phyloP scores from a whole-genome alignment of 2,329 filamentous ascomycete genomes.

The Aspergillus terreus region DNA sequence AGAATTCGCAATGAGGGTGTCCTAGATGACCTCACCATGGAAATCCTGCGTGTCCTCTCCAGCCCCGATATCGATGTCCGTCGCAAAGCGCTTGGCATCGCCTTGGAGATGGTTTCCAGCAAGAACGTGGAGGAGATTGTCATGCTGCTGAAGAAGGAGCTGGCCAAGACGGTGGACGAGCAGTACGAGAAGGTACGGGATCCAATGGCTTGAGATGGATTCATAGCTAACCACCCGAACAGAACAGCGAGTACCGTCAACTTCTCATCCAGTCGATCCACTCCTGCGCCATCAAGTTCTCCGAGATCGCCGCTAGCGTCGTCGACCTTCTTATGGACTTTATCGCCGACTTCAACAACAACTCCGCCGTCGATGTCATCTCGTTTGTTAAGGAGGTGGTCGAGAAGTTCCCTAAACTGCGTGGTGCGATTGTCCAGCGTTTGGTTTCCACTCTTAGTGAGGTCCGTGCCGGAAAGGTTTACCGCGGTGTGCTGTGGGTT shows the following conservation, averaged over 20 bases:
- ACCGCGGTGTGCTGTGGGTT: conserved; percentile 94
- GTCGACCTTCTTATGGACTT: conserved; percentile 98
- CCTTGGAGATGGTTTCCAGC: conserved; percentile 96
- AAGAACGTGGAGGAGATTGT: conserved; percentile 99
- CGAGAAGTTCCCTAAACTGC: conserved; percentile 90
- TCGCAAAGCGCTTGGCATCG: conserved; percentile 83
- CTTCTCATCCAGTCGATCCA: conserved; percentile 96
- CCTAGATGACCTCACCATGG: conserved; percentile 92
- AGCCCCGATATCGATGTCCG: conserved; percentile 95
- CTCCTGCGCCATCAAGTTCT: conserved; percentile 98
- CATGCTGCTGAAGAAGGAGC: conserved; percentile 91
- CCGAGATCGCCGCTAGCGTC: conserved; percentile 93
- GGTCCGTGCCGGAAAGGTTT: conserved; percentile 94
- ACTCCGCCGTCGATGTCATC: conserved; percentile 94
- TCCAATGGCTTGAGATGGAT: neutral
- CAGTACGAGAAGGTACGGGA: conserved; percentile 80
- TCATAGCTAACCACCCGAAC: conserved; percentile 18
- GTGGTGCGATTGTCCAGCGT: conserved; percentile 80
- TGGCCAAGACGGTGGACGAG: conserved; percentile 95
- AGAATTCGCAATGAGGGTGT: conserved; percentile 86
- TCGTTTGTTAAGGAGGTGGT: conserved; percentile 99
- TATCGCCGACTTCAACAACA: conserved; percentile 96
- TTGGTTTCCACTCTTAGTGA: conserved; percentile 87
- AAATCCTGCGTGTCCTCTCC: conserved; percentile 88
- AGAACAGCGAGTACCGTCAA: conserved; percentile 89